These are phyloP conservation scores for Knoxdaviesia proteae DNA, from an alignment of 2,329 filamentous ascomycete genomes.

Conservation along the genomic window DNA sequence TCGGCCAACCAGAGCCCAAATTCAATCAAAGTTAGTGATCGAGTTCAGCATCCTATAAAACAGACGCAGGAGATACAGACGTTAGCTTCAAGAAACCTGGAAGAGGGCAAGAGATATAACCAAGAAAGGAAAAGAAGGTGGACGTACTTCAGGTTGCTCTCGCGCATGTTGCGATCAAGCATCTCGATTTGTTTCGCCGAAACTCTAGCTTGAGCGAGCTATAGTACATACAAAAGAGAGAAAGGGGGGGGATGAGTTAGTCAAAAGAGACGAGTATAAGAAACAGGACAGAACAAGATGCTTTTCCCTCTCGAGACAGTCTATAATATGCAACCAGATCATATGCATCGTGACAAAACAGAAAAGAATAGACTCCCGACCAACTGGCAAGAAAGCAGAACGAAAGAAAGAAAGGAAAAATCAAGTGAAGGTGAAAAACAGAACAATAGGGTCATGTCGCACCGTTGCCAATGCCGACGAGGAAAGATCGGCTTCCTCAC, in stretches of 20 bases:
- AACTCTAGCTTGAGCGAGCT: constrained; percentile 11
- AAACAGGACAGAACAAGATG: too few species aligned
- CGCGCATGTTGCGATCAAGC: constrained; percentile 34
- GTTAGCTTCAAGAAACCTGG: constrained; percentile 2
- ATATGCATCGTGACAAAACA: too few species aligned
- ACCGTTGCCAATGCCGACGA: constrained; percentile 47
- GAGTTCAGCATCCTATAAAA: constrained; percentile 7
- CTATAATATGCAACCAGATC: too few species aligned
- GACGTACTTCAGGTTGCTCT: constrained; percentile 27
- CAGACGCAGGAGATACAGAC: too few species aligned
- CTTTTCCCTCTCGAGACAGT: too few species aligned
- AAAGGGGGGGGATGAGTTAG: too few species aligned
- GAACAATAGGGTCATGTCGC: constrained; percentile 23
- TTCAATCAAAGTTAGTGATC: constrained; percentile 6
- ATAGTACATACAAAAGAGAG: neutral
- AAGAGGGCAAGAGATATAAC: constrained; percentile 6
- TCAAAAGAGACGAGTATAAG: too few species aligned
- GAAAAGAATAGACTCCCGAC: too few species aligned
- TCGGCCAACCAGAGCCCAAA: too few species aligned
- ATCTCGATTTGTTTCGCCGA: constrained; percentile 28
- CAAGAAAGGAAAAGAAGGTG: constrained; percentile 4
- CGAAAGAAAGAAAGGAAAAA: too few species aligned
- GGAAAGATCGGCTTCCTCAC: constrained; percentile 42
- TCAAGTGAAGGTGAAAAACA: neutral
- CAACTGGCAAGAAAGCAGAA: too few species aligned